phyloP scores from a whole-genome alignment of 805 yeast species.

The Cyberlindnera misumaiensis region DNA sequence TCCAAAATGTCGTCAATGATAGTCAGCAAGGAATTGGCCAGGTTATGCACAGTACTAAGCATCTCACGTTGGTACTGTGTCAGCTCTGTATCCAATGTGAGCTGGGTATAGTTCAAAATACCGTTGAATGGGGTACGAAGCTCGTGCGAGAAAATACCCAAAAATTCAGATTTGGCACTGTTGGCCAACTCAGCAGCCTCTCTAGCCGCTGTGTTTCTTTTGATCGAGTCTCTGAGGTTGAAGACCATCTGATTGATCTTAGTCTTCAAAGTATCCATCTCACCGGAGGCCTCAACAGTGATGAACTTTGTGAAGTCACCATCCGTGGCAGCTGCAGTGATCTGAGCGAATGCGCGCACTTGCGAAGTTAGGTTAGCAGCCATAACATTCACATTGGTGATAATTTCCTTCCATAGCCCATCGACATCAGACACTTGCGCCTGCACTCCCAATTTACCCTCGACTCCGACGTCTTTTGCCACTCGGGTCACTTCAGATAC shows the following conservation, averaged over 20 bases:
- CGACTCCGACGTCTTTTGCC: constrained; percentile 89
- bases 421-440: constrained; percentile 89
- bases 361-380: constrained; percentile 90
- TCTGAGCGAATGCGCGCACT: constrained; percentile 89
- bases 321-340: constrained; percentile 90
- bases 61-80: constrained; percentile 90
- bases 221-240: constrained; percentile 80
- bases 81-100: constrained; percentile 80
- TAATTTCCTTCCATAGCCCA: constrained; percentile 88
- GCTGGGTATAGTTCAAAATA: constrained; percentile 87
- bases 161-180: constrained; percentile 81
- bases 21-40: constrained; percentile 78
- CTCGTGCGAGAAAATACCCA: constrained; percentile 85
- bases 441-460: constrained; percentile 87
- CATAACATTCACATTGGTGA: constrained; percentile 89
- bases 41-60: constrained; percentile 82
- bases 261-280: constrained; percentile 57
- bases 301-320: constrained; percentile 88
- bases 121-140: constrained; percentile 91
- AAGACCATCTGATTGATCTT: constrained; percentile 75
- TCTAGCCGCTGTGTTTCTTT: constrained; percentile 87
- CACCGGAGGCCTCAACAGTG: constrained; percentile 89
- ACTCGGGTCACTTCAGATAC: constrained; percentile 86
- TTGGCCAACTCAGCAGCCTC: constrained; percentile 92
- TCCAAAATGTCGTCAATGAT: constrained; percentile 87